Conservation (phyloP, 345 rosid genomes). For the Nasturtium officinale region DNA sequence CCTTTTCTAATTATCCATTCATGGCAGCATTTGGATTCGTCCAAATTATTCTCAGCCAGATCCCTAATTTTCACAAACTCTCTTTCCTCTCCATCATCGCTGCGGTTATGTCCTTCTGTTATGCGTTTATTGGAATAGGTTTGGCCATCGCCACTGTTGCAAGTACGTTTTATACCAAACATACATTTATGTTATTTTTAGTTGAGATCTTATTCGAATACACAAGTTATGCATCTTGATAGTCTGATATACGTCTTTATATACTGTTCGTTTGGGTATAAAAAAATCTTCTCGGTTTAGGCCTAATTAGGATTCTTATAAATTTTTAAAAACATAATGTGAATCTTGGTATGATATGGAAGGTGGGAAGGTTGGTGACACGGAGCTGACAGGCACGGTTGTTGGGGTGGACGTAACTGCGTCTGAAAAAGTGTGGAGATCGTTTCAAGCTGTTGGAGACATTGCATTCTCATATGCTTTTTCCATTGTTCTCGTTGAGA, state of each 20-base stretch:
- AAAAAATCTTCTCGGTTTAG: background rate
- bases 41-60: slow-evolving; percentile 75
- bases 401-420: slow-evolving; percentile 74
- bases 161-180: slow-evolving; percentile 28
- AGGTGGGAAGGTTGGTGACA: slow-evolving; percentile 51
- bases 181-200: background rate
- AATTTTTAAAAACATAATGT: background rate
- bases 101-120: slow-evolving; percentile 84
- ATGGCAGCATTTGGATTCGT: slow-evolving; percentile 64
- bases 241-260: no score
- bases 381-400: slow-evolving; percentile 54
- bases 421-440: slow-evolving; percentile 68
- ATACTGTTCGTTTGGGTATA: background rate
- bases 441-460: slow-evolving; percentile 79
- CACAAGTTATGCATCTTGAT: background rate
- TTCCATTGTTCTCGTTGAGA: slow-evolving; percentile 76
- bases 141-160: slow-evolving; percentile 64
- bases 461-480: slow-evolving; percentile 85
- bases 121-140: slow-evolving; percentile 75
- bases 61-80: slow-evolving; percentile 81
- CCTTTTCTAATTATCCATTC: slow-evolving; percentile 54
- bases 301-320: slow-evolving; percentile 3
- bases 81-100: slow-evolving; percentile 88
- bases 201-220: background rate
- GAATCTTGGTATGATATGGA: slow-evolving; percentile 20